Evolutionary conservation across 352 stramenopile genomes (phyloP).

Genomic region (Thalassiosira delicatula): DNA sequence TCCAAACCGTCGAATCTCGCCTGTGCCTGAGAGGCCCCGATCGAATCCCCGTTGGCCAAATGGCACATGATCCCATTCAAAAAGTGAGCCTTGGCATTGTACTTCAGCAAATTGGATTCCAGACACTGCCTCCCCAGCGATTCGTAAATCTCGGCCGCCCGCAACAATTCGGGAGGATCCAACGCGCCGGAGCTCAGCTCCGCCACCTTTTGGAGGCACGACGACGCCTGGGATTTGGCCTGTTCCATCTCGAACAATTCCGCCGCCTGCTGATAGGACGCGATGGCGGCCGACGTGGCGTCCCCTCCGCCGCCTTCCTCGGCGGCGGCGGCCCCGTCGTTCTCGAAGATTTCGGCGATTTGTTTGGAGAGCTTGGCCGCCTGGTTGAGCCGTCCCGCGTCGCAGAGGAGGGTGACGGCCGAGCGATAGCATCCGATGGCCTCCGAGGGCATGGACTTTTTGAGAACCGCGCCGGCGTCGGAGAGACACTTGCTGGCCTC

Average conservation of each 20-base stretch:
- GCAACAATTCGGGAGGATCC: constrained; percentile 80
- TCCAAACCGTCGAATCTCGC: constrained; percentile 93
- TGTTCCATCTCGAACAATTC: constrained; percentile 86
- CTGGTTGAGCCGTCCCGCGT: constrained; percentile 93
- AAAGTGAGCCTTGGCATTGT: constrained; percentile 96
- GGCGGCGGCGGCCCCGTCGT: constrained; percentile 88
- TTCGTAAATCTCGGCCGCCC: constrained; percentile 80
- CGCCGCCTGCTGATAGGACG: constrained; percentile 94
- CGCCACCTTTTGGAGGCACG: constrained; percentile 79
- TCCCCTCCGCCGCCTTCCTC: constrained; percentile 48
- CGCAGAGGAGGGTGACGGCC: constrained; percentile 92
- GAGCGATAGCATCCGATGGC: constrained; percentile 91
- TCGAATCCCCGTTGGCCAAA: constrained; percentile 85
- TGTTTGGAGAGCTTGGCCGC: constrained; percentile 95
- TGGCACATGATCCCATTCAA: constrained; percentile 93
- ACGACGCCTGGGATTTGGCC: constrained; percentile 65
- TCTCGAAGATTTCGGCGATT: constrained; percentile 95
- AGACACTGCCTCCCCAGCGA: constrained; percentile 86
- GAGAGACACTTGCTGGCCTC: constrained; percentile 81
- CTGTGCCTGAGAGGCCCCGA: constrained; percentile 88
- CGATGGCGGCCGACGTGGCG: constrained; percentile 83
- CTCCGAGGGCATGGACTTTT: constrained; percentile 82
- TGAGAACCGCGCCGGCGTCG: constrained; percentile 76
- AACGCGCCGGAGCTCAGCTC: constrained; percentile 78
- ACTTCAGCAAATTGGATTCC: constrained; percentile 96